Evolutionary conservation across 345 rosid genomes (phyloP).

Genomic region (Eucalyptus rudis): DNA sequence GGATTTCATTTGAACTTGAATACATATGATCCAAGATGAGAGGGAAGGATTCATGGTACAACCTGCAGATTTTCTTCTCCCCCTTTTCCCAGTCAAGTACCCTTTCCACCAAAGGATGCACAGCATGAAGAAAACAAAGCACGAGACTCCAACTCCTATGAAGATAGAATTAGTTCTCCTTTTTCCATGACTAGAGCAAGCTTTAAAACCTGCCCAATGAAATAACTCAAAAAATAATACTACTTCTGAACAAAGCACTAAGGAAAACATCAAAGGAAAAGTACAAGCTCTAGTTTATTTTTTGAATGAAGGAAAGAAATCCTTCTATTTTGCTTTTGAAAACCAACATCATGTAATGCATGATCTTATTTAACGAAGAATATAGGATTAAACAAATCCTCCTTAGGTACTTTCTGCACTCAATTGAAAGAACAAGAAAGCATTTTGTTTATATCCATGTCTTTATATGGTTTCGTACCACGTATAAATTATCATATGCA

Average conservation of each 20-base stretch:
- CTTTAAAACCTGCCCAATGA: conserved; percentile 5
- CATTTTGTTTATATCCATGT: background rate
- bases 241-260: background rate
- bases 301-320: background rate
- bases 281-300: background rate
- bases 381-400: background rate
- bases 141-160: conserved; percentile 7
- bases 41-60: background rate
- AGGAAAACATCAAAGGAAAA: background rate
- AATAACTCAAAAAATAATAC: background rate
- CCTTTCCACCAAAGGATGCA: conserved; percentile 21
- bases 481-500: background rate
- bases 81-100: background rate
- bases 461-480: background rate
- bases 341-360: background rate
- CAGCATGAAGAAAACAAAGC: conserved; percentile 7
- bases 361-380: background rate
- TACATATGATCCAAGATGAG: background rate
- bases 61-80: background rate
- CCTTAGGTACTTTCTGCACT: background rate
- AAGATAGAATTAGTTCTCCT: background rate
- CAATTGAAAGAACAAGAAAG: background rate
- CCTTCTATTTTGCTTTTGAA: background rate
- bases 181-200: conserved; percentile 1
- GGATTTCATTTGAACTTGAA: background rate